Evolutionary conservation across 2,329 filamentous ascomycete genomes (phyloP), one percentile per base, ranked within the genome.

Genomic region (Teratosphaeriaceae sp.): DNA sequence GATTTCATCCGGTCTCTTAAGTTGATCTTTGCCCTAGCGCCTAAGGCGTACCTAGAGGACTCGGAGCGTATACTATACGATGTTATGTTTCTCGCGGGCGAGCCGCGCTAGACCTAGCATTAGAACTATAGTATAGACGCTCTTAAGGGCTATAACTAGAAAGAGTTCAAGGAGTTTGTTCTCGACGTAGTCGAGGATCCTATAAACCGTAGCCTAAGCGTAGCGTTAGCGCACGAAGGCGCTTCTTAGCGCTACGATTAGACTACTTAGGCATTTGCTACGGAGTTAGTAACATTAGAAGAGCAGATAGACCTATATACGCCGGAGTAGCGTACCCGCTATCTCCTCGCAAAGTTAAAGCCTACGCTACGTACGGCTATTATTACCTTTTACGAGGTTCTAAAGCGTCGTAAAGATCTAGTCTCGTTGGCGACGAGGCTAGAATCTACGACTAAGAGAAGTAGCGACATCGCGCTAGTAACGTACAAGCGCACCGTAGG

Each of bases 271-370:
- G 22, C 35, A 6, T 38, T 38, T 20, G 22, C 35, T 23, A 23
- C n/a, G 8, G 22, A 38, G 22, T 15, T 38, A 5, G n/a, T 16
- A 13, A 38, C 35, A 12, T 16, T 38, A 23, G 20, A 38, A 21
- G 35, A 38, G 4, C n/a, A 23, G n/a, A 22, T 38, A 38, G 7
- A 8, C 7, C 31, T 16, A 9, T 35, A 35, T 19, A 9, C 31
- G 5, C 4, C 3, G 15, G 20, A 38, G 35, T 24, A 38, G 35
- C 22, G 22, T 38, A 38, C 22, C 15, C 20, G 35, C 22, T 38
- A 38, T 24, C 35, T 38, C 22, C 35, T 38, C 19, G 19, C 19
- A 38, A 38, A 38, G 35, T 16, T 38, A 38, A 38, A 26, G 35
- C 35, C 35, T 38, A 24, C 22, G 22, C 20, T 38, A 15, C 22